phyloP scores from a whole-genome alignment of 495 filamentous ascomycete genomes.

The Xylaria grammica region DNA sequence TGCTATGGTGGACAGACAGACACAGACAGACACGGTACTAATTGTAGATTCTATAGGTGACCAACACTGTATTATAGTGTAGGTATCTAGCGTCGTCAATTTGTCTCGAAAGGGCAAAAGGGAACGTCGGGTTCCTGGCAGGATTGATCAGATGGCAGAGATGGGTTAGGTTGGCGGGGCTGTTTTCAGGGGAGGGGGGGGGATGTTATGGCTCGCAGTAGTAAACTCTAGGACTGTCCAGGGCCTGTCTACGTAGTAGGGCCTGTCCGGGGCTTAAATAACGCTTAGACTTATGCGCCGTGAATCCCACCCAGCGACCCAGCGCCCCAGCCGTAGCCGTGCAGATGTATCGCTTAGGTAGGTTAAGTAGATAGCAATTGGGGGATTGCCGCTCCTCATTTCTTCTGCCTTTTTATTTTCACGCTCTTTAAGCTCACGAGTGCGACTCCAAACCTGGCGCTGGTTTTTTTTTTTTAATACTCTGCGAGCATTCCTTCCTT shows the following conservation, averaged over 20 bases:
- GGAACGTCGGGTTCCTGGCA: too few species aligned
- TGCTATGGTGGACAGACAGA: too few species aligned
- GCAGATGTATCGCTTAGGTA: too few species aligned
- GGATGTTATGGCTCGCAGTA: too few species aligned
- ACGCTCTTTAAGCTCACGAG: conserved; percentile 11
- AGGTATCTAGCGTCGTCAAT: too few species aligned
- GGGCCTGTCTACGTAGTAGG: too few species aligned
- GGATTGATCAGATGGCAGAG: too few species aligned
- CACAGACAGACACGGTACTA: too few species aligned
- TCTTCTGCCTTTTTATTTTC: conserved; percentile 1
- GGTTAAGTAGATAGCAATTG: conserved; percentile 1
- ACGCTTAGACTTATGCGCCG: not conserved
- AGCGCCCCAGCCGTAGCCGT: conserved; percentile 5
- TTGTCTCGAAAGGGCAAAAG: too few species aligned
- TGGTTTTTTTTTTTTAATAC: conserved; percentile 2
- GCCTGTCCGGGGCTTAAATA: too few species aligned
- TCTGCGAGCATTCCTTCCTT: conserved; percentile 18
- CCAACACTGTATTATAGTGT: too few species aligned
- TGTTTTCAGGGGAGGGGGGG: conserved; percentile 11
- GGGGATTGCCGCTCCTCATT: conserved; percentile 13
- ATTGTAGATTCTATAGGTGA: too few species aligned
- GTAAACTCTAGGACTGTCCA: not conserved
- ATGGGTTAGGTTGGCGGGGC: not conserved
- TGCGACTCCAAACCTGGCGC: not conserved
- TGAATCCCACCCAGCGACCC: not conserved